phyloP scores from a whole-genome alignment of 768 basidiomycete species.

The Suillus hirtellus region DNA sequence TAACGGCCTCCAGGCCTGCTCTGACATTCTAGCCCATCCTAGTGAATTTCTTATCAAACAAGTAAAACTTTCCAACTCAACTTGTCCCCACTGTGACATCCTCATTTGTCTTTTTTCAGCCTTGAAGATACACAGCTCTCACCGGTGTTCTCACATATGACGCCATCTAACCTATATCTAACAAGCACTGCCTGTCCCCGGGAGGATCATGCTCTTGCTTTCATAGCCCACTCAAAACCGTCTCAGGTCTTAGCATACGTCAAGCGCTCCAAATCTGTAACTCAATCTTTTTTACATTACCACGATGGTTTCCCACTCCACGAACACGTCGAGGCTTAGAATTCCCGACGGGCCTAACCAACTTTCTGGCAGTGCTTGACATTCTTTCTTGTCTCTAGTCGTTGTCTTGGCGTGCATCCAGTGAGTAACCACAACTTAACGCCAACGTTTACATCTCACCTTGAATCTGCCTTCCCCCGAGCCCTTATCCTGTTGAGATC shows the following conservation, averaged over 20 bases:
- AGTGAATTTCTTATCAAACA: conserved; percentile 2
- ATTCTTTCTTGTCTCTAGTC: not conserved
- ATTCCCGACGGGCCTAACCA: not conserved
- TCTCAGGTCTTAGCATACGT: not conserved
- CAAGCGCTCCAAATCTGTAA: conserved; percentile 1
- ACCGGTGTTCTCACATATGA: not conserved
- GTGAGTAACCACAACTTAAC: not conserved
- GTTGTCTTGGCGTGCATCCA: conserved; percentile 7
- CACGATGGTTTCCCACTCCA: conserved; percentile 19
- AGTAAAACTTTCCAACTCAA: not conserved
- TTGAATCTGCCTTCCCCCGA: conserved; percentile 10
- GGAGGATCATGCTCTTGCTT: not conserved
- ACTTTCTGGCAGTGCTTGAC: not conserved
- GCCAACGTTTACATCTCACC: not conserved
- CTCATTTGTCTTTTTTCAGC: not conserved
- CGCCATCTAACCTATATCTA: not conserved
- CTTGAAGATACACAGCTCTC: not conserved
- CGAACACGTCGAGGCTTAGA: not conserved
- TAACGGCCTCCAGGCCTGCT: not conserved
- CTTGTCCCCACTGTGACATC: not conserved
- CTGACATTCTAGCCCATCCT: not conserved
- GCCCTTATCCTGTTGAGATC: conserved; percentile 9
- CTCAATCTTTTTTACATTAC: conserved; percentile 1
- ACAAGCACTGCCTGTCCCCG: not conserved
- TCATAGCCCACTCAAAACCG: not conserved